Conservation (phyloP, 1,139 yeast species). For the Yamadazyma pseudoaaseri region DNA sequence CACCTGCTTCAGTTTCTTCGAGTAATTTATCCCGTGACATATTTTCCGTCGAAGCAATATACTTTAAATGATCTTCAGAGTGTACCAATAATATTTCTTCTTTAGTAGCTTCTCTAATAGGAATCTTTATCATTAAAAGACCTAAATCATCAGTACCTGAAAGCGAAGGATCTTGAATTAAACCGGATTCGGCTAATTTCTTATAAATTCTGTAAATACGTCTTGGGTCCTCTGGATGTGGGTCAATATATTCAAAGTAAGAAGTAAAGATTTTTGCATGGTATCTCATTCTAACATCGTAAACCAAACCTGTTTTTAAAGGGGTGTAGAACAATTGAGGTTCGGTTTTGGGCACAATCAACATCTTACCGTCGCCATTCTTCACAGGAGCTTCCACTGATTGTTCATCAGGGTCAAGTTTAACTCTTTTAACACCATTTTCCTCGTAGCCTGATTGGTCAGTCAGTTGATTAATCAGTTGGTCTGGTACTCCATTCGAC, state of each 20-base stretch:
- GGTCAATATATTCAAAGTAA: slow-evolving; percentile 91
- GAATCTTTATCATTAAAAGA: slow-evolving; percentile 84
- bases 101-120: slow-evolving; percentile 82
- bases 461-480: no score
- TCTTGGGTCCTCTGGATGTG: slow-evolving; percentile 99
- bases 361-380: slow-evolving; percentile 3
- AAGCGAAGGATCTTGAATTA: slow-evolving; percentile 76
- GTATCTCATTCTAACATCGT: slow-evolving; percentile 96
- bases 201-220: slow-evolving; percentile 92
- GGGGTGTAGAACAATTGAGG: slow-evolving; percentile 67
- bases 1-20: slow-evolving; percentile 87
- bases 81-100: slow-evolving; percentile 90
- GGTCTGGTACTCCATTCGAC: no score
- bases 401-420: no score
- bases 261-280: slow-evolving; percentile 94
- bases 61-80: slow-evolving; percentile 73
- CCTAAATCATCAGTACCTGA: slow-evolving; percentile 84
- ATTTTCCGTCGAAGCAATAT: slow-evolving; percentile 69
- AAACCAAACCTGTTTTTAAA: slow-evolving; percentile 87
- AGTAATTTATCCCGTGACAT: slow-evolving; percentile 79
- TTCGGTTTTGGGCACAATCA: slow-evolving; percentile 48
- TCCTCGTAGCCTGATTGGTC: no score
- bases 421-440: slow-evolving; percentile 1
- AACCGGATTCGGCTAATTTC: slow-evolving; percentile 89
- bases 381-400: no score